Base-by-base conservation (phyloP, 2,329 filamentous ascomycete species). In the Fusarium ramigenum region DNA sequence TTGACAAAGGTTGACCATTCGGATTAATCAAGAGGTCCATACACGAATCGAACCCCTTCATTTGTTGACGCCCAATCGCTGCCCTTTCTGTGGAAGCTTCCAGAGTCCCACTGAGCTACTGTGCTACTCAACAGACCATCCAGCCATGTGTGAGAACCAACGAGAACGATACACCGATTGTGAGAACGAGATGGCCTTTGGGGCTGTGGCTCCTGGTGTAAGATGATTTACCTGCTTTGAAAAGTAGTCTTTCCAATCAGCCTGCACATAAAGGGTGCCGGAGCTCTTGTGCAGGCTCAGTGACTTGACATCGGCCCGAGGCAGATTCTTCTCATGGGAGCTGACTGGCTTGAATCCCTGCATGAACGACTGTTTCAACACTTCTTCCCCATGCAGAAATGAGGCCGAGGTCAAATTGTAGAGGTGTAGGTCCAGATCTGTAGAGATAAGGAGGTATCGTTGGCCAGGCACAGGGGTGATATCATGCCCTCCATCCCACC, bases 401-500 rank as follows among this genome's bases (percentile, higher is more conserved):
- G 34, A 12, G 2, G 19, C 23, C 2, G 50, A 39, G 9, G 19
- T 39, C 19, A 30, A 4, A 30, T 54, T 39, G 15, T n/a, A 54
- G 19, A 54, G 23, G 2, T 54, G 50, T 3, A 54, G 11, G 4
- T 39, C 36, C 15, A 40, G 50, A 9, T 54, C 50, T 39, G 50
- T 54, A n/a, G 50, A 39, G 10, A 54, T 30, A 2, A 54, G 25
- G 5, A 54, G 50, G 2, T 9, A 1, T 9, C 36, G 34, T 14
- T 30, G 34, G 7, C 7, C 10, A 30, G 50, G 50, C 9, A 54
- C 36, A 8, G 50, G 34, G 0, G 50, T 40, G 7, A 54, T 18
- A 18, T 54, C 50, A 40, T 54, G 36, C 7, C 23, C 50, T 16
- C 50, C 50, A 40, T 54, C 50, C 50, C 50, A 54, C 50, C 50